Evolutionary conservation across 257 asterid species (phyloP), one percentile per base, ranked within the genome.

Genomic region (Gentiana dahurica): DNA sequence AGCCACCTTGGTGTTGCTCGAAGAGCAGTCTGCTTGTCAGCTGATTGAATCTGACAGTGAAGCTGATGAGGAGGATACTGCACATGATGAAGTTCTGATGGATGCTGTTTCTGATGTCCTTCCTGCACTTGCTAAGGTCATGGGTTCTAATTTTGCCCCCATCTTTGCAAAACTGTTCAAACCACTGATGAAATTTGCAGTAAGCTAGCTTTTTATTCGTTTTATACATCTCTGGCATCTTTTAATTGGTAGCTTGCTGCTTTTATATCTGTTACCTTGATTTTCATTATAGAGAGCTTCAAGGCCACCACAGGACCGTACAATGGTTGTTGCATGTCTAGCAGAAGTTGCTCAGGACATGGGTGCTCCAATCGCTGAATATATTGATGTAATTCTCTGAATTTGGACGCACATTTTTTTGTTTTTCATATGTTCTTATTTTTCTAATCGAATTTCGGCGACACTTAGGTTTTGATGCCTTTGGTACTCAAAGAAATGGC

Each of bases 321-420:
- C 98, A 50, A 91, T 91, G 98, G 98, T 91, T 68, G 96, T 91
- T 59, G 98, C 95, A 55, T 81, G 93, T 73, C 88, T 92, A 68
- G 99, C 99, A 62, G 97, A 92, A 83, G 99, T 92, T 76, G 95
- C 99, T 50, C 97, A 83, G 76, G 83, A 88, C 75, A 88, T 92
- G 95, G 97, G 97, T 63, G 83, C 89, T 73, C 99, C 99, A 54
- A 81, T 92, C 69, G 82, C 94, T 55, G 86, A 77, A 66, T 92
- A 85, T 72, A 71, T 82, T 52, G 94, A 92, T 80, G 99, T 88
- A 83, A 72, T 45, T 59, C 5, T 24, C 12, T 24, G 54, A 53
- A 36, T 36, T 4, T 13, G 43, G 12, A 51, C 34, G 49, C 34
- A 45, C 33, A 8, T 51, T 44, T 53, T 15, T 37, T 12, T 48